These are phyloP conservation scores for Aureobasidium uvarum DNA, from an alignment of 2,329 filamentous ascomycete species.

Conservation along the genomic window DNA sequence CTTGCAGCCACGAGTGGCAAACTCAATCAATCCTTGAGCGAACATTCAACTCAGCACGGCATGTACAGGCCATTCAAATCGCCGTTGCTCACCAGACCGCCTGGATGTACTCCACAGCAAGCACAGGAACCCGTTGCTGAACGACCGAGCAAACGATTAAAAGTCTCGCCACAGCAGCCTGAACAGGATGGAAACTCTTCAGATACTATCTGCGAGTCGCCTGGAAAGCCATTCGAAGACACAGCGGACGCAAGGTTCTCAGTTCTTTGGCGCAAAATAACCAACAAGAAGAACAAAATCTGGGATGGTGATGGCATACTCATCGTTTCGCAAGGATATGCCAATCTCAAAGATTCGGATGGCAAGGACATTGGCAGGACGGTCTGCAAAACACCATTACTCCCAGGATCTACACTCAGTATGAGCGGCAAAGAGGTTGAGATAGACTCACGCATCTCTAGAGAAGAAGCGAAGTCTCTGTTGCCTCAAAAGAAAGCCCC, in stretches of 20 bases:
- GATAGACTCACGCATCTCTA: conserved; percentile 61
- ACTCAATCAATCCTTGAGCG: neutral
- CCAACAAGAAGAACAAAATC: conserved; percentile 71
- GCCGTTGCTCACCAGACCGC: conserved; percentile 31
- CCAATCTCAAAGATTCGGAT: conserved; percentile 60
- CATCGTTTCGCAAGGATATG: conserved; percentile 56
- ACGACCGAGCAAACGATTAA: conserved; percentile 14
- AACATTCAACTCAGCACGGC: neutral
- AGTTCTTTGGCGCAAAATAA: conserved; percentile 62
- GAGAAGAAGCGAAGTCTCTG: conserved; percentile 55
- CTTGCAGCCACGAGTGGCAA: conserved; percentile 3
- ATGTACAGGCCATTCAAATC: conserved; percentile 36
- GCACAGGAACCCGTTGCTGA: conserved; percentile 11
- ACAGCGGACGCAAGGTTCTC: conserved; percentile 44
- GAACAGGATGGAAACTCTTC: conserved; percentile 30
- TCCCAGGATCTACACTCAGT: conserved; percentile 60
- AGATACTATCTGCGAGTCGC: conserved; percentile 30
- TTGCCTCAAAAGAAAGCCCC: conserved; percentile 27
- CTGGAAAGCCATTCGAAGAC: conserved; percentile 31
- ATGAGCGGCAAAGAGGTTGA: conserved; percentile 68
- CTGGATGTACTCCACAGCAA: conserved; percentile 8
- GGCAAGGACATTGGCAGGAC: conserved; percentile 63
- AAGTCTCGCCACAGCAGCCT: conserved; percentile 31
- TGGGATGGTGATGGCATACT: conserved; percentile 73
- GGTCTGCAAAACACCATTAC: conserved; percentile 55